Percentiles rank a stretch among this genome's conserved stretches.
phyloP scores from a whole-genome alignment of 2,329 filamentous ascomycete species.

The Pyrenochaeta sp. region DNA sequence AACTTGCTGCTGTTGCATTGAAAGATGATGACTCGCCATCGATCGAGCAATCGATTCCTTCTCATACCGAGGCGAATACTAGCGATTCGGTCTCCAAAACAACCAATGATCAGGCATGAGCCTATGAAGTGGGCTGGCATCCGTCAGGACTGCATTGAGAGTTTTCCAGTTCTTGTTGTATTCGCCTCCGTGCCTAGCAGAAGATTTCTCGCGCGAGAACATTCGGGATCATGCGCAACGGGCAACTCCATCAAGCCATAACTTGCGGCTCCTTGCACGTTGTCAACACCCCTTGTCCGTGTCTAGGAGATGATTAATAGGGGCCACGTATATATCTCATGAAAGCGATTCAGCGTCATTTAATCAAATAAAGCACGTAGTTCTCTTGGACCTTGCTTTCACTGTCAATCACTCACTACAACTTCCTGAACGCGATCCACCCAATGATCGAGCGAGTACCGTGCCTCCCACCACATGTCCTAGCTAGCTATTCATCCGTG shows the following conservation, averaged over 20 bases:
- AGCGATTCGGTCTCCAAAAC: neutral
- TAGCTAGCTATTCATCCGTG: neutral
- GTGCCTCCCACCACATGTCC: neutral
- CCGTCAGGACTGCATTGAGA: neutral
- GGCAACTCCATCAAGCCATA: neutral
- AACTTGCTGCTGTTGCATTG: slow-evolving; percentile 7
- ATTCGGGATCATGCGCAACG: neutral
- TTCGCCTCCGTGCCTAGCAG: neutral
- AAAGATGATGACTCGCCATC: neutral
- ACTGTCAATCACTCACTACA: neutral
- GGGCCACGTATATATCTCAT: neutral
- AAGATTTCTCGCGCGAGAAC: neutral
- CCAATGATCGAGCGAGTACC: neutral
- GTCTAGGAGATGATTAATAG: neutral
- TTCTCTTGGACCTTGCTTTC: neutral
- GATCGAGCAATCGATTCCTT: neutral
- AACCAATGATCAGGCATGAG: neutral
- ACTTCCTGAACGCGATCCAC: neutral
- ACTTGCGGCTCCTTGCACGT: neutral
- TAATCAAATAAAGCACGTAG: neutral
- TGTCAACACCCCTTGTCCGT: neutral
- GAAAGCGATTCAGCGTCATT: neutral
- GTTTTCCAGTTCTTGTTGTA: neutral
- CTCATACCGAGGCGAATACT: neutral
- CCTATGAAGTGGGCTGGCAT: neutral